Base-by-base conservation (phyloP, 1,284 basidiomycete species). In the Boletellus deceptivus region DNA sequence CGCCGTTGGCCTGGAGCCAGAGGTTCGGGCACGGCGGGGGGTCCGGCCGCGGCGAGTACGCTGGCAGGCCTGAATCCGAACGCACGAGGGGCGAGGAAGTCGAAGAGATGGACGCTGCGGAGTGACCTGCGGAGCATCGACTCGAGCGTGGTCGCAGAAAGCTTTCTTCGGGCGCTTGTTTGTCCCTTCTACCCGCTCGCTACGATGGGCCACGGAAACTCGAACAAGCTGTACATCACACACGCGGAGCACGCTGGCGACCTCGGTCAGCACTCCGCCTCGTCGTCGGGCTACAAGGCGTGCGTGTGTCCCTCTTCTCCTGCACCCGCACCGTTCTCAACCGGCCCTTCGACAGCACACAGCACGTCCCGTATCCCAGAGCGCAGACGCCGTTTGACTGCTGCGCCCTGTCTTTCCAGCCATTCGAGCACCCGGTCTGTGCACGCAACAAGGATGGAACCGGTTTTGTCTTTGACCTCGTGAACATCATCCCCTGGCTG, bases 401-500 rank as follows among this genome's bases (percentile, higher is more conserved):
- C 62, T 98, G 95, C 60, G 86, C 93, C 0, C 80, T 98, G 31
- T 93, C 93, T 7, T 89, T 96, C 57, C 93, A 96, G 66, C 91
- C 89, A 1, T 98, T 97, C 68, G 77, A 76, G 20, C 86, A 92
- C 61, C 95, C 95, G 0, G 94, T 97, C 7, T 93, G 91, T 60
- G 89, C 91, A 1, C 78, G 85, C 31, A 90, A 90, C 60, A 65
- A 76, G 31, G 89, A 92, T 62, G 87, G 89, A 27, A 89, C 86
- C 1, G 89, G 90, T 10, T 73, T 72, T 45, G 88, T 91, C n/a
- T 93, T 92, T 67, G 91, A 95, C 59, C 72, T 95, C 45, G 78
- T 91, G 45, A 93, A 92, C 66, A 93, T 97, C 60, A 86, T 96
- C 35, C 93, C 94, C 31, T 97, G 92, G 83, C 77, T 98, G 42